These are phyloP conservation scores for Begonia fuchsioides DNA, from an alignment of 306 rosid genomes.

Conservation along the genomic window DNA sequence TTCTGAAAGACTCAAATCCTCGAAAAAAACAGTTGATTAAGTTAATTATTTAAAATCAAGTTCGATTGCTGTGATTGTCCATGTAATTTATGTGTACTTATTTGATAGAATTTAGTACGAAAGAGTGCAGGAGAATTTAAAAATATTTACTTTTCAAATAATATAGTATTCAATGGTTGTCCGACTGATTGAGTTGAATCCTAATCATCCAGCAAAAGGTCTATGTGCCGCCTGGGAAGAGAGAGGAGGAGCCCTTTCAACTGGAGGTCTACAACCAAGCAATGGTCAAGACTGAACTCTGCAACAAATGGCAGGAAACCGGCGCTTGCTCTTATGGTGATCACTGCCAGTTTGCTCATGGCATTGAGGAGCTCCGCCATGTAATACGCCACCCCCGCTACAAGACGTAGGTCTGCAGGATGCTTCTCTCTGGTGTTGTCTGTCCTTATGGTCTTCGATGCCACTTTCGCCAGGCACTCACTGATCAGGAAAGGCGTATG, in stretches of 20 bases:
- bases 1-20: no score
- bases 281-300: slow-evolving; percentile 31
- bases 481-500: slow-evolving; percentile 23
- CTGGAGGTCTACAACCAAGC: slow-evolving; percentile 35
- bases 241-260: slow-evolving; percentile 18
- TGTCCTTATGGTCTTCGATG: slow-evolving; percentile 41
- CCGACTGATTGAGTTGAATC: no score
- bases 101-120: no score
- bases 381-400: slow-evolving; percentile 44
- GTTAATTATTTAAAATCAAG: no score
- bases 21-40: no score
- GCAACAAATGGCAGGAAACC: slow-evolving; percentile 40
- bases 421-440: slow-evolving; percentile 25
- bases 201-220: slow-evolving; percentile 26
- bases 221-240: slow-evolving; percentile 20
- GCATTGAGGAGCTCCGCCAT: slow-evolving; percentile 32
- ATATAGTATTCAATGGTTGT: no score
- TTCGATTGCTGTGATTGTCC: no score
- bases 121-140: no score
- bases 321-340: slow-evolving; percentile 35
- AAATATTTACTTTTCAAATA: no score
- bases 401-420: slow-evolving; percentile 36
- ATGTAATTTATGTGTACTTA: no score
- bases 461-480: slow-evolving; percentile 33
- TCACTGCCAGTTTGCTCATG: slow-evolving; percentile 36